Percentiles rank a stretch among this genome's conserved stretches.
These are phyloP conservation scores for Solanum chaucha DNA, from an alignment of 257 asterid species.

Conservation along the genomic window DNA sequence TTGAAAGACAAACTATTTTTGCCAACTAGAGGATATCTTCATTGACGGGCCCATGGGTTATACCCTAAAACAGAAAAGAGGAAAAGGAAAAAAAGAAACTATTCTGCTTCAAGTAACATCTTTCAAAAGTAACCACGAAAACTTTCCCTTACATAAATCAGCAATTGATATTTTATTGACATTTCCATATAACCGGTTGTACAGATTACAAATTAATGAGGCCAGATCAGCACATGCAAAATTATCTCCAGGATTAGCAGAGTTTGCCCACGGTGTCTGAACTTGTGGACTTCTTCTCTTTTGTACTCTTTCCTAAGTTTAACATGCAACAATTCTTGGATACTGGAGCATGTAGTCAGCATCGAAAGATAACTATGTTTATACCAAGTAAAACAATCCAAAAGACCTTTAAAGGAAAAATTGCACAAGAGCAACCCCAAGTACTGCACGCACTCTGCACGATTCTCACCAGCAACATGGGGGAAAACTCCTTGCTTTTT, in stretches of 20 bases:
- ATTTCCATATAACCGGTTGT: background rate
- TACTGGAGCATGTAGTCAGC: background rate
- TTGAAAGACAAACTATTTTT: background rate
- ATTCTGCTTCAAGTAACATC: background rate
- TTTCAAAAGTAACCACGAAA: background rate
- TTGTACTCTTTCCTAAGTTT: background rate
- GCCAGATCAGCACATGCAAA: background rate
- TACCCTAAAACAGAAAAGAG: background rate
- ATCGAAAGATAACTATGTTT: background rate
- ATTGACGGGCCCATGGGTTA: background rate
- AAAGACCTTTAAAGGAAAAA: background rate
- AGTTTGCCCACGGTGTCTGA: background rate
- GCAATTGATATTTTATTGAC: background rate
- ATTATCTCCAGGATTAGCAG: background rate
- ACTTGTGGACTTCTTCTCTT: background rate
- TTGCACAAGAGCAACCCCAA: background rate
- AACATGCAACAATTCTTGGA: background rate
- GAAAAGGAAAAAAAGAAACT: background rate
- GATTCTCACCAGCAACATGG: background rate
- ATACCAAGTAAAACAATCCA: background rate
- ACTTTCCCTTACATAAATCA: background rate
- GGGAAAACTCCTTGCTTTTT: background rate
- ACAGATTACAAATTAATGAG: background rate
- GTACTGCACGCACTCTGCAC: background rate
- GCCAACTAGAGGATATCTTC: background rate